These are phyloP conservation scores for Russula earlei DNA, from an alignment of 768 basidiomycete genomes.

Conservation along the genomic window DNA sequence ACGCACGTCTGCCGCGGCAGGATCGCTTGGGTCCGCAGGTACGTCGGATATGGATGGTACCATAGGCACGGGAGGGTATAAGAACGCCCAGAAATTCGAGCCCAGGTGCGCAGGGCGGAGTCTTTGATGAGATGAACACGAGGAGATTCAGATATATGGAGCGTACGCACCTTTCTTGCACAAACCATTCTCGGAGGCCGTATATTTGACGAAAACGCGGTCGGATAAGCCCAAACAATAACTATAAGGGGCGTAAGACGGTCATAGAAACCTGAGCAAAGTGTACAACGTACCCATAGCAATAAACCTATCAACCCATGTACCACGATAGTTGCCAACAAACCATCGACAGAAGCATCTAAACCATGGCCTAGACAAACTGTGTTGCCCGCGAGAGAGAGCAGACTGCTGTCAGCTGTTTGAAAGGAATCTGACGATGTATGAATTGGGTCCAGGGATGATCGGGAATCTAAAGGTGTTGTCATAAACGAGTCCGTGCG, in stretches of 20 bases:
- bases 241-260: slow-evolving; percentile 28
- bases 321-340: slow-evolving; percentile 48
- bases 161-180: slow-evolving; percentile 50
- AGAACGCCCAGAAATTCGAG: slow-evolving; percentile 52
- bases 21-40: slow-evolving; percentile 45
- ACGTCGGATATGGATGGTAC: slow-evolving; percentile 50
- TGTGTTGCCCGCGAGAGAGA: slow-evolving; percentile 23
- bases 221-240: slow-evolving; percentile 56
- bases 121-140: slow-evolving; percentile 29
- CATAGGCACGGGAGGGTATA: slow-evolving; percentile 60
- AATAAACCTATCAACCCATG: slow-evolving; percentile 52
- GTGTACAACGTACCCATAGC: slow-evolving; percentile 50
- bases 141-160: too few species aligned
- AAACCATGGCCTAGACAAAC: slow-evolving; percentile 59
- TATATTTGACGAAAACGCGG: slow-evolving; percentile 68
- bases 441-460: slow-evolving; percentile 1
- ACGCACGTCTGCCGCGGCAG: slow-evolving; percentile 39
- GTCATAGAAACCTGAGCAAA: slow-evolving; percentile 2
- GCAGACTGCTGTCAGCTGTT: slow-evolving; percentile 14
- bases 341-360: slow-evolving; percentile 52
- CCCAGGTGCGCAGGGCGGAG: slow-evolving; percentile 55
- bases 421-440: slow-evolving; percentile 12
- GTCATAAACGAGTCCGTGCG: slow-evolving; percentile 12
- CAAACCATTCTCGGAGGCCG: slow-evolving; percentile 68
- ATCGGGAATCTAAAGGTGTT: not conserved